phyloP scores from a whole-genome alignment of 768 basidiomycete species.

The Tulasnella sp. region DNA sequence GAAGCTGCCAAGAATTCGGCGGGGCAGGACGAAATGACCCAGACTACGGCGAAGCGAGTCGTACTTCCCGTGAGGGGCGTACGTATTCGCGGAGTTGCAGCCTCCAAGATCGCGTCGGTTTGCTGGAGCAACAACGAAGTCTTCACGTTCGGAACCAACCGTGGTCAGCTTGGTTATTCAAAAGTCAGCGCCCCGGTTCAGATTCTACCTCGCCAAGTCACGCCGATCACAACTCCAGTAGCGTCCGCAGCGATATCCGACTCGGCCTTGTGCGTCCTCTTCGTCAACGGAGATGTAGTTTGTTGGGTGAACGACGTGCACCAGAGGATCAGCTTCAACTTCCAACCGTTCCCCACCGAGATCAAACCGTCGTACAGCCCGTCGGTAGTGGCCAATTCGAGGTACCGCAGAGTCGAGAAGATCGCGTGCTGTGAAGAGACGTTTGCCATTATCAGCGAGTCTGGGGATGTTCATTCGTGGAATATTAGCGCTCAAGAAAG shows the following conservation, averaged over 20 bases:
- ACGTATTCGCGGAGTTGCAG: slow-evolving; percentile 69
- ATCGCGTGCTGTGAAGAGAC: slow-evolving; percentile 68
- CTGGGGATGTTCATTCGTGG: slow-evolving; percentile 91
- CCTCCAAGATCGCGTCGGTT: slow-evolving; percentile 76
- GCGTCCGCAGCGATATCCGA: slow-evolving; percentile 43
- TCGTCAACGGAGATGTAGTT: slow-evolving; percentile 71
- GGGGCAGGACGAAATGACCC: slow-evolving; percentile 62
- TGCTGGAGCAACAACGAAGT: slow-evolving; percentile 73
- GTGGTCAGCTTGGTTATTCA: slow-evolving; percentile 85
- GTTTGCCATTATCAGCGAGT: slow-evolving; percentile 74
- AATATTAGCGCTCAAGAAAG: slow-evolving; percentile 34
- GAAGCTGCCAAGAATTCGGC: slow-evolving; percentile 41
- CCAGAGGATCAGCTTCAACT: slow-evolving; percentile 74
- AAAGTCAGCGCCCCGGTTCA: slow-evolving; percentile 66
- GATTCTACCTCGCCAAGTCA: slow-evolving; percentile 68
- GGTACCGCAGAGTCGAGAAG: slow-evolving; percentile 58
- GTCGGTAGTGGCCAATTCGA: slow-evolving; percentile 58
- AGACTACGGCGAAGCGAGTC: slow-evolving; percentile 67
- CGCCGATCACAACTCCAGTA: slow-evolving; percentile 62
- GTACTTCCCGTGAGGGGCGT: slow-evolving; percentile 71
- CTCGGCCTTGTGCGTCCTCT: slow-evolving; percentile 58
- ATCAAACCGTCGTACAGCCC: slow-evolving; percentile 68
- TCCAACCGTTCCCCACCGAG: slow-evolving; percentile 65
- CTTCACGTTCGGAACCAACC: slow-evolving; percentile 90
- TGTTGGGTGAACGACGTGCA: slow-evolving; percentile 72